Evolutionary conservation across 345 rosid genomes (phyloP).

Genomic region (Gynandropsis gynandra): DNA sequence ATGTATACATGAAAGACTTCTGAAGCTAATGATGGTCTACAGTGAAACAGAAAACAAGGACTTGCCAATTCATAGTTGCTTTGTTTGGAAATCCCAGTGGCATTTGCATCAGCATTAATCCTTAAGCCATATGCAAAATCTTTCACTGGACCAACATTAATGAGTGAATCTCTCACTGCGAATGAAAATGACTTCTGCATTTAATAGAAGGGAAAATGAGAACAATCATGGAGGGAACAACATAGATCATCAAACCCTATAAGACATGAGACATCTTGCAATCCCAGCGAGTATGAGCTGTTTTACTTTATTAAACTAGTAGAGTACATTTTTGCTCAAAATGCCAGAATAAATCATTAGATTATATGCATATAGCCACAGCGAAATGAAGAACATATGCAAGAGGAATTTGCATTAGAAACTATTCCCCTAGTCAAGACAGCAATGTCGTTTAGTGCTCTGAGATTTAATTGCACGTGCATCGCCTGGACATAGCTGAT

Average conservation of each 20-base stretch:
- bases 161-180: slow-evolving; percentile 86
- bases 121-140: slow-evolving; percentile 91
- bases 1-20: slow-evolving; percentile 3
- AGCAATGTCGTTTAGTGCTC: slow-evolving; percentile 9
- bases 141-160: slow-evolving; percentile 90
- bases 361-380: slow-evolving; percentile 9
- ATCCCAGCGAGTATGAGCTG: neutral
- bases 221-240: slow-evolving; percentile 17
- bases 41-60: slow-evolving; percentile 16
- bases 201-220: slow-evolving; percentile 22
- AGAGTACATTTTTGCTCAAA: slow-evolving; percentile 5
- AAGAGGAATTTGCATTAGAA: neutral
- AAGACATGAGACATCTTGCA: slow-evolving; percentile 19
- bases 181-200: slow-evolving; percentile 90
- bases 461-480: no score
- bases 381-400: slow-evolving; percentile 8
- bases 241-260: slow-evolving; percentile 7
- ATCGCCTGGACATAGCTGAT: neutral
- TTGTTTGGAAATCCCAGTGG: slow-evolving; percentile 91
- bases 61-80: slow-evolving; percentile 97
- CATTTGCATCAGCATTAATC: slow-evolving; percentile 82
- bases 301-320: slow-evolving; percentile 9
- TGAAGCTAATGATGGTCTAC: slow-evolving; percentile 8
- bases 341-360: slow-evolving; percentile 1
- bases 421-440: slow-evolving; percentile 7